Percentiles rank a stretch among this genome's conserved stretches.
Conservation (phyloP, 371 early-diverging fungal species). For the Dipsacomyces acuminosporus region DNA sequence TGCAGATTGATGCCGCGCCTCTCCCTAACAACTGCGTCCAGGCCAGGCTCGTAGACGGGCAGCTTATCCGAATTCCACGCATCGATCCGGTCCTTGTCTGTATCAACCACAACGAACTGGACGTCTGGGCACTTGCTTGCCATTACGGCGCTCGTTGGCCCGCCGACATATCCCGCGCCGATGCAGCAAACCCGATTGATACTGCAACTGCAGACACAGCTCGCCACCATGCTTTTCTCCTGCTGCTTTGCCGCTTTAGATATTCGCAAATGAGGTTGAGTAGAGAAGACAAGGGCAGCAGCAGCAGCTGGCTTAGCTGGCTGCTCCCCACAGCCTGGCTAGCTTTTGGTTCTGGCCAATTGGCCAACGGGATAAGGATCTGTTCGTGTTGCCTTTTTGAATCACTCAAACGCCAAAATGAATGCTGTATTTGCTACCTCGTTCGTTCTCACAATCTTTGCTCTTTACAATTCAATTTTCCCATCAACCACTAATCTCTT, state of each 20-base stretch:
- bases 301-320: no score
- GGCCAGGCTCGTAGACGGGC: conserved; percentile 89
- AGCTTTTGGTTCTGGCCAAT: no score
- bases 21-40: conserved; percentile 72
- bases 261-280: no score
- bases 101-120: conserved; percentile 85
- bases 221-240: no score
- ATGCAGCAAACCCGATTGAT: conserved; percentile 66
- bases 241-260: no score
- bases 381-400: no score
- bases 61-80: conserved; percentile 84
- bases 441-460: not conserved
- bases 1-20: conserved; percentile 76
- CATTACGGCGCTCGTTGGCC: conserved; percentile 91
- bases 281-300: no score
- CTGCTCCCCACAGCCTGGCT: no score
- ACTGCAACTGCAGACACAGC: no score
- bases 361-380: no score
- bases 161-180: conserved; percentile 96
- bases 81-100: conserved; percentile 69
- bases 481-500: not conserved
- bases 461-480: not conserved
- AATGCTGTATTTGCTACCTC: not conserved
- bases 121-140: conserved; percentile 85
- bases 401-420: no score